Evolutionary conservation across 2,329 filamentous ascomycete genomes (phyloP), one percentile per base, ranked within the genome.

Genomic region (Cladosporium halotolerans): DNA sequence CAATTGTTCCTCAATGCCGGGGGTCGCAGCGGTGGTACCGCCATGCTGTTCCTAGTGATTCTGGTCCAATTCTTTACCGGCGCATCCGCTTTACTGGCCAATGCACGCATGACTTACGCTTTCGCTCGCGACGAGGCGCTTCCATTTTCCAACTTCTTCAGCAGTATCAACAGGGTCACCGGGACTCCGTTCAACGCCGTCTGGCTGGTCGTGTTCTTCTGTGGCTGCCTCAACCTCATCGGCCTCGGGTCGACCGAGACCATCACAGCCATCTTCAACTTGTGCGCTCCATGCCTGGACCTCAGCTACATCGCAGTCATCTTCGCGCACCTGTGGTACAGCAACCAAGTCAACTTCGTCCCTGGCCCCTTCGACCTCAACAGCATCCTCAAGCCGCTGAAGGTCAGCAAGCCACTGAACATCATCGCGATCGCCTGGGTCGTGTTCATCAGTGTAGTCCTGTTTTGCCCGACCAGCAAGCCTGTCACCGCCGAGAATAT

Each of bases 1-100:
- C 79, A 81, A 58, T 76, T 82, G 61, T 82, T 79, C 67, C 78
- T 77, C 68, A 79, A 81, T 63, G 76, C 75, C 44, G 74, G 81
- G 49, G 79, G 79, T 57, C 78, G 76, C 55, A 66, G 65, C 2
- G 75, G 76, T 11, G 76, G 76, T 43, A 76, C 78, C 52, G 72
- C 80, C n/a, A 73, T 72, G 55, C 78, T 77, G 18, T 79, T 81
- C 62, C 67, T 82, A 57, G 77, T 82, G 62, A 74, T 81, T 67
- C 78, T 81, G 63, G 80, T 80, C 61, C 76, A 80, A 53, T 79
- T 76, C 70, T 79, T 80, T 65, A 79, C 79, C 8, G 48, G 48
- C 36, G 48, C 48, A 5, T 51, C 48, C 8, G 78, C 78, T 47
- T 77, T 79, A 51, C 78, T 80, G 63, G 72, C 78, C 11, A 72